Evolutionary conservation across 2,329 filamentous ascomycete genomes (phyloP).

Genomic region (Pseudocercospora musae): DNA sequence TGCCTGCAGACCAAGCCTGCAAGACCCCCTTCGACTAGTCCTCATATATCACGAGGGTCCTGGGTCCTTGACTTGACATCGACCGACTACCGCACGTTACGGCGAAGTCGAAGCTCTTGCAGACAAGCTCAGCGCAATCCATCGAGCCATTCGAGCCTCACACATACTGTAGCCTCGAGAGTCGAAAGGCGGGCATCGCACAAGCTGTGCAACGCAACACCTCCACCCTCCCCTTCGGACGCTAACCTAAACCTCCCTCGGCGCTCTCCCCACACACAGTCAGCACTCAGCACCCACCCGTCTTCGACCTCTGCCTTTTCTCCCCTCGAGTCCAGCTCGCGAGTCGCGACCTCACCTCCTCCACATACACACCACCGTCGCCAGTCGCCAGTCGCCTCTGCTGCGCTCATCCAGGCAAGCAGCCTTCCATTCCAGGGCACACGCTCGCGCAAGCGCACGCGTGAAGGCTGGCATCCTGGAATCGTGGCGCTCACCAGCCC

Average conservation of each 20-base stretch:
- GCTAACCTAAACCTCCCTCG: conserved; percentile 15
- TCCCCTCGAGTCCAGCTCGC: conserved; percentile 16
- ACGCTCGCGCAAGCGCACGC: background rate
- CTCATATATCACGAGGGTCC: background rate
- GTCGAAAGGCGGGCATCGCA: no score
- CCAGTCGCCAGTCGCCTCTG: background rate
- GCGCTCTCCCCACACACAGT: conserved; percentile 22
- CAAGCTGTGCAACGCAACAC: conserved; percentile 15
- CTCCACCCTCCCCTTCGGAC: conserved; percentile 16
- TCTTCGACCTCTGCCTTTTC: conserved; percentile 10
- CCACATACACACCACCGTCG: conserved; percentile 5
- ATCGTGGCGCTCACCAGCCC: conserved; percentile 11
- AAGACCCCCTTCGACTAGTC: background rate
- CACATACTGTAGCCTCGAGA: background rate
- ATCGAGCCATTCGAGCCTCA: background rate
- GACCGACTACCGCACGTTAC: background rate
- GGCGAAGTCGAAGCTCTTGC: background rate
- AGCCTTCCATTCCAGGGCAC: background rate
- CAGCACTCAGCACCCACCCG: conserved; percentile 20
- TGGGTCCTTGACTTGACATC: no score
- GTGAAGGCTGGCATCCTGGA: conserved; percentile 2
- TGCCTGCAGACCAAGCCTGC: conserved; percentile 16
- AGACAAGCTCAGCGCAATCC: background rate
- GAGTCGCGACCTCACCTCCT: conserved; percentile 12
- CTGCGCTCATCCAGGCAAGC: conserved; percentile 1